Evolutionary conservation across 2,329 filamentous ascomycete species (phyloP).

Genomic region (Aspergillus niger): DNA sequence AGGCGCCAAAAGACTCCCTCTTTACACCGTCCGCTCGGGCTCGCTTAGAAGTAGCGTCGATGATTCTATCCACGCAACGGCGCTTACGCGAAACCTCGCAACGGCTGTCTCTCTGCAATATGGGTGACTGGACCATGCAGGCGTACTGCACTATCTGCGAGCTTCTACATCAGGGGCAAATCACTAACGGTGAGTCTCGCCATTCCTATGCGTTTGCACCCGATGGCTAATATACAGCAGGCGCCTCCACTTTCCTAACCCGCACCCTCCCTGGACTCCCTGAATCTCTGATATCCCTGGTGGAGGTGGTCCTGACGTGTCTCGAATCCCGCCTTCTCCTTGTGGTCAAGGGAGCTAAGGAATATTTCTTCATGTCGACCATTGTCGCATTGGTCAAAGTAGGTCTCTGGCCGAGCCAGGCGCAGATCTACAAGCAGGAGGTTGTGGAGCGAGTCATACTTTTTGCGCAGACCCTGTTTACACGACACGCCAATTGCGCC

Average conservation of each 20-base stretch:
- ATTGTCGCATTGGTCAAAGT: constrained; percentile 38
- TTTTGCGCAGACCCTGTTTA: constrained; percentile 40
- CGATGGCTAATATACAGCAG: not conserved
- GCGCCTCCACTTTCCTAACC: constrained; percentile 23
- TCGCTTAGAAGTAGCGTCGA: constrained; percentile 39
- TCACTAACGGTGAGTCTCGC: constrained; percentile 25
- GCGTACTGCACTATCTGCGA: constrained; percentile 43
- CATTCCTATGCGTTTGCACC: not conserved
- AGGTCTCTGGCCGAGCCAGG: constrained; percentile 37
- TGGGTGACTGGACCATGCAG: constrained; percentile 42
- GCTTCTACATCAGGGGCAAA: constrained; percentile 32
- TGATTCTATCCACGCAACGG: constrained; percentile 42
- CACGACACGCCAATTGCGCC: constrained; percentile 35
- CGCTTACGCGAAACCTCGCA: constrained; percentile 36
- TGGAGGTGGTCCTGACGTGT: constrained; percentile 32
- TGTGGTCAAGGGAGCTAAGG: constrained; percentile 42
- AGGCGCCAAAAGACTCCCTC: constrained; percentile 33
- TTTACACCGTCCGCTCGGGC: constrained; percentile 39
- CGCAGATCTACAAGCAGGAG: constrained; percentile 37
- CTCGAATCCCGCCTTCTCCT: constrained; percentile 35
- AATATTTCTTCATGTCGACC: constrained; percentile 44
- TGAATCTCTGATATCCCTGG: constrained; percentile 37
- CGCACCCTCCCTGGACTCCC: constrained; percentile 34
- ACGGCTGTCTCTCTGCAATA: constrained; percentile 35
- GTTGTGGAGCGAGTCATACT: constrained; percentile 39